A percentile compares a stretch with the other conserved stretches of the same genome.
Evolutionary conservation across 208 protist genomes (phyloP).

Genomic region (Crithidia thermophila): DNA sequence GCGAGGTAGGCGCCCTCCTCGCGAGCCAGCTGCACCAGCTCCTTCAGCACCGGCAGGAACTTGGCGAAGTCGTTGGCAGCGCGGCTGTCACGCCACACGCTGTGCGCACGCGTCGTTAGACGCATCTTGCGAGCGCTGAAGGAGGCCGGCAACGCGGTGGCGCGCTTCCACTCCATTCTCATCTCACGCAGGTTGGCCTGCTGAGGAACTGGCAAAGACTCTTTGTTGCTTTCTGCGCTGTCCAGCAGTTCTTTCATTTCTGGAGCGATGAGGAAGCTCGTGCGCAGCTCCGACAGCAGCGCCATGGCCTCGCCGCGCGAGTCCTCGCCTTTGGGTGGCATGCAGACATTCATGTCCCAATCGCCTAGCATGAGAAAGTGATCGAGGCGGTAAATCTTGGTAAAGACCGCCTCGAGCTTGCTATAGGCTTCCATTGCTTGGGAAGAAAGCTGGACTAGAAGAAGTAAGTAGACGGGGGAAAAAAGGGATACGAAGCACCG

Average conservation of each 20-base stretch:
- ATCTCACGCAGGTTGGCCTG: conserved; percentile 81
- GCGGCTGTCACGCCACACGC: conserved; percentile 62
- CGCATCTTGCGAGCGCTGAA: conserved; percentile 50
- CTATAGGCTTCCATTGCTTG: too few species aligned
- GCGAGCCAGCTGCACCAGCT: conserved; percentile 67
- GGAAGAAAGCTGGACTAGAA: too few species aligned
- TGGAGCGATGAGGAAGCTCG: conserved; percentile 37
- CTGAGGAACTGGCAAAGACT: conserved; percentile 45
- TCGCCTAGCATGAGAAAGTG: conserved; percentile 37
- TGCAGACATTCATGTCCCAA: conserved; percentile 75
- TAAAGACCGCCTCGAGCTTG: conserved; percentile 14
- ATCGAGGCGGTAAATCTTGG: conserved; percentile 43
- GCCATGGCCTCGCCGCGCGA: conserved; percentile 59
- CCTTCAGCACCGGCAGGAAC: conserved; percentile 70
- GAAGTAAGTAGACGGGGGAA: too few species aligned
- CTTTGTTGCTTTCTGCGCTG: conserved; percentile 30
- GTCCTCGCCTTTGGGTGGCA: conserved; percentile 71
- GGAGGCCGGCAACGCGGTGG: conserved; percentile 44
- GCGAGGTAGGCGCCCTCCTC: conserved; percentile 63
- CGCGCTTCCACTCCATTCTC: conserved; percentile 24
- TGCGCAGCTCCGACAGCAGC: conserved; percentile 40
- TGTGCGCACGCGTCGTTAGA: conserved; percentile 36
- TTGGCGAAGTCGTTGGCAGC: conserved; percentile 62
- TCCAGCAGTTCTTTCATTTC: conserved; percentile 37
- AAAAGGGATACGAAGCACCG: too few species aligned